phyloP scores from a whole-genome alignment of 176 grass and related monocot genomes.

The Carex pumila region DNA sequence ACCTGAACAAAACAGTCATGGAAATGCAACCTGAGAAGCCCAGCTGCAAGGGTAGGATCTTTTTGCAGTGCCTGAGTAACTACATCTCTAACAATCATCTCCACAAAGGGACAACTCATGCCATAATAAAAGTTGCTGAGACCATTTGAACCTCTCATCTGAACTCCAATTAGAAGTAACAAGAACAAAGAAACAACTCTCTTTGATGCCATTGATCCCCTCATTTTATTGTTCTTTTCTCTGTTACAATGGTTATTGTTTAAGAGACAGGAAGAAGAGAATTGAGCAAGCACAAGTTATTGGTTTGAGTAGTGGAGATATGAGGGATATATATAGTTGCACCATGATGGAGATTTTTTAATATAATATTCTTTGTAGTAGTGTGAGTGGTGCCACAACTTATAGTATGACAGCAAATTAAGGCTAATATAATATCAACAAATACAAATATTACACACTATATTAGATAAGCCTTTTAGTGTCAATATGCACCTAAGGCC shows the following conservation, averaged over 20 bases:
- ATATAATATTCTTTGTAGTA: constrained; percentile 17
- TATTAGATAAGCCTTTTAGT: neutral
- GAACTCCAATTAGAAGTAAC: constrained; percentile 22
- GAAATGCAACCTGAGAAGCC: constrained; percentile 80
- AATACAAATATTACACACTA: neutral
- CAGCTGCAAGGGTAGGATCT: constrained; percentile 56
- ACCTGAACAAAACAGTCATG: constrained; percentile 99
- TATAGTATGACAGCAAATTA: constrained; percentile 11
- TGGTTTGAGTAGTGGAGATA: neutral
- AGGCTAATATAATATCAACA: neutral
- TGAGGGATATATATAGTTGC: constrained; percentile 50
- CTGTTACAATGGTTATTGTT: neutral
- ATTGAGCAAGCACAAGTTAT: constrained; percentile 17
- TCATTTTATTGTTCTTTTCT: neutral
- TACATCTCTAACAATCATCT: constrained; percentile 40
- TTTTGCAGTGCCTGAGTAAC: constrained; percentile 37
- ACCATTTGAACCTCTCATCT: constrained; percentile 25
- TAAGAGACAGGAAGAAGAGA: neutral
- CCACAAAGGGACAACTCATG: constrained; percentile 75
- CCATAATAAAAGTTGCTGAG: constrained; percentile 67
- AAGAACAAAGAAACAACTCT: constrained; percentile 32
- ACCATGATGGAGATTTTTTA: constrained; percentile 5
- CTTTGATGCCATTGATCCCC: constrained; percentile 13
- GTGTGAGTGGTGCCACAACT: constrained; percentile 32
- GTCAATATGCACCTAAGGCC: neutral